Evolutionary conservation across 352 stramenopile genomes (phyloP), one percentile per base, ranked within the genome.

Genomic region (Thraustochytrium sp.): DNA sequence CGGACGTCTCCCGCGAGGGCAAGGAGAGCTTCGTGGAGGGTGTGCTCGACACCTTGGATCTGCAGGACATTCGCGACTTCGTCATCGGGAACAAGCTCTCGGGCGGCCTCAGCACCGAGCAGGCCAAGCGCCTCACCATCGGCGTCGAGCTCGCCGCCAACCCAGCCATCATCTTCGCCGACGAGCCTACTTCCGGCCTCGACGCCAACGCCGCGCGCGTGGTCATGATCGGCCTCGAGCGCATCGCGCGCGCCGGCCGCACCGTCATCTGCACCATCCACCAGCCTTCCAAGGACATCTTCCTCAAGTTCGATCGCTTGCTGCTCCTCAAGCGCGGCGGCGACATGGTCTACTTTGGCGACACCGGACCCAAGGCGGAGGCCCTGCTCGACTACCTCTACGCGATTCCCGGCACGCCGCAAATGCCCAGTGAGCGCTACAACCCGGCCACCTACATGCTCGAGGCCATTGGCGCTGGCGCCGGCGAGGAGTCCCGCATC

Each of bases 381-480:
- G 86, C 86, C 3, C 82, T 92, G 49, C 63, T 92, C 49, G 80
- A 88, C 16, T 91, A 95, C 65, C 90, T 96, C 37, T 84, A 92
- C 73, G 90, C 89, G 16, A 89, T 96, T 59, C 89, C 93, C 44
- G 86, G 88, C 48, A 86, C 89, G n/a, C 82, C 65, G 16, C 77
- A 54, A 11, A 93, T 96, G 76, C 83, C 85, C 2, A 62, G 54
- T 42, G 87, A 88, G 53, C 40, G 64, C 31, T 93, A 95, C 85
- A 96, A 96, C 65, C 92, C 92, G n/a, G 91, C 92, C 23, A 93
- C 92, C 48, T 96, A 91, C 91, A 95, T 96, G 91, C 85, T 96
- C 23, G 89, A 90, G 54, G 89, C 87, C 21, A 89, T 91, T 85
- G 88, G 86, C 82, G 5, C 54, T 5, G 23, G 31, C 54, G 54